Conservation (phyloP, 306 rosid genomes). For the Albizia julibrissin region DNA sequence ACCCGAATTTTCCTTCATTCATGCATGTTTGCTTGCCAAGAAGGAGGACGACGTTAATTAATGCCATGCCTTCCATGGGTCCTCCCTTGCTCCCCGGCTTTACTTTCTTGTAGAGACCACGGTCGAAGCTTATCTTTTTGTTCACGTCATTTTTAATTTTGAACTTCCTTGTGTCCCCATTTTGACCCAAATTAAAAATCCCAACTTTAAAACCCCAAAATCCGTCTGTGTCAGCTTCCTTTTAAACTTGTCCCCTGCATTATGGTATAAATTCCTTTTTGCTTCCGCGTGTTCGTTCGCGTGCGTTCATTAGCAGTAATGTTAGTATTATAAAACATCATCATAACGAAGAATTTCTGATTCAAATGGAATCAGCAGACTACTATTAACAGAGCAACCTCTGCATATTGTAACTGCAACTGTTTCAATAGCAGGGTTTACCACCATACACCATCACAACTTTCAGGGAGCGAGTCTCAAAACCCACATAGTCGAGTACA, state of each 20-base stretch:
- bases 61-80: neutral
- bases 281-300: constrained; percentile 45
- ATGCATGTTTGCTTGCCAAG: neutral
- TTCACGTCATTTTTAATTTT: neutral
- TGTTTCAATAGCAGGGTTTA: constrained; percentile 35
- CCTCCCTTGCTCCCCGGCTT: neutral
- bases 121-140: neutral
- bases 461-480: constrained; percentile 20
- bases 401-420: constrained; percentile 29
- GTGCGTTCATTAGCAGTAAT: constrained; percentile 23
- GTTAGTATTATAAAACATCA: constrained; percentile 9
- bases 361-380: constrained; percentile 12
- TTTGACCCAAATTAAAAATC: neutral
- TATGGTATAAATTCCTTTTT: neutral
- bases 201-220: constrained; percentile 18
- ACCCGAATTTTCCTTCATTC: neutral
- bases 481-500: constrained; percentile 32
- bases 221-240: neutral
- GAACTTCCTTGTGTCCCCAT: neutral
- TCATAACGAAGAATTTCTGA: neutral
- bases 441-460: constrained; percentile 9
- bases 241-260: constrained; percentile 7
- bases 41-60: neutral
- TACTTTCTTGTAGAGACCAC: neutral
- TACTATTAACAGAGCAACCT: constrained; percentile 17